These are phyloP conservation scores for Pichia terricola DNA, from an alignment of 1,139 yeast species.

Conservation along the genomic window DNA sequence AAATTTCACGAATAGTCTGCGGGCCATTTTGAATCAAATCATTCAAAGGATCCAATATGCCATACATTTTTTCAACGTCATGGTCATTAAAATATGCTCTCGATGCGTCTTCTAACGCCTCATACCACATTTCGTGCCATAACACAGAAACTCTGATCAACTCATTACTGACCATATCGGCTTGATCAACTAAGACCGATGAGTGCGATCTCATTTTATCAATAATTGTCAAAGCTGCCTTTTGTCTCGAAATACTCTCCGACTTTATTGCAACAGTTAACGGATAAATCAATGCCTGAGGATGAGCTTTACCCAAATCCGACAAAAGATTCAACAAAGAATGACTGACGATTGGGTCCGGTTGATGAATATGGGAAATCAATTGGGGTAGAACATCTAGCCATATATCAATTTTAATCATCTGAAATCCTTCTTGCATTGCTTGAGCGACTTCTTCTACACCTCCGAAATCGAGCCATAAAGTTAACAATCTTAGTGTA, in stretches of 20 bases:
- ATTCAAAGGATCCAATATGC: constrained; percentile 83
- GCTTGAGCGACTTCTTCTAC: constrained; percentile 85
- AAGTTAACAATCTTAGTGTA: constrained; percentile 75
- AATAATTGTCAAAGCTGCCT: constrained; percentile 84
- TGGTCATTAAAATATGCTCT: constrained; percentile 90
- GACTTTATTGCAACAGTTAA: constrained; percentile 94
- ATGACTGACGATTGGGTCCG: constrained; percentile 74
- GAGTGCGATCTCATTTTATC: constrained; percentile 90
- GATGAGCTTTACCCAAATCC: constrained; percentile 89
- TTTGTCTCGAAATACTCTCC: constrained; percentile 79
- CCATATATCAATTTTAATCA: constrained; percentile 92
- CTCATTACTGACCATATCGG: constrained; percentile 89
- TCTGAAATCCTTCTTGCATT: constrained; percentile 80
- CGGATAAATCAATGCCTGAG: constrained; percentile 94
- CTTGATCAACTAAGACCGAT: constrained; percentile 76
- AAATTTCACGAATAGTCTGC: constrained; percentile 84
- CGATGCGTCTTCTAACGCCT: constrained; percentile 94
- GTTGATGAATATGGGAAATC: constrained; percentile 93
- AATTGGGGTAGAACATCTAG: constrained; percentile 90
- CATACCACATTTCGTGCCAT: constrained; percentile 99
- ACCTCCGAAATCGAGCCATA: constrained; percentile 97
- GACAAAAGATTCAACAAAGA: constrained; percentile 73
- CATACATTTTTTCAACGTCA: constrained; percentile 89
- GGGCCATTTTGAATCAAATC: constrained; percentile 78
- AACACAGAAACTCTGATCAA: constrained; percentile 88